Evolutionary conservation across 2,329 filamentous ascomycete species (phyloP).

Genomic region (Pseudogymnoascus sp.): DNA sequence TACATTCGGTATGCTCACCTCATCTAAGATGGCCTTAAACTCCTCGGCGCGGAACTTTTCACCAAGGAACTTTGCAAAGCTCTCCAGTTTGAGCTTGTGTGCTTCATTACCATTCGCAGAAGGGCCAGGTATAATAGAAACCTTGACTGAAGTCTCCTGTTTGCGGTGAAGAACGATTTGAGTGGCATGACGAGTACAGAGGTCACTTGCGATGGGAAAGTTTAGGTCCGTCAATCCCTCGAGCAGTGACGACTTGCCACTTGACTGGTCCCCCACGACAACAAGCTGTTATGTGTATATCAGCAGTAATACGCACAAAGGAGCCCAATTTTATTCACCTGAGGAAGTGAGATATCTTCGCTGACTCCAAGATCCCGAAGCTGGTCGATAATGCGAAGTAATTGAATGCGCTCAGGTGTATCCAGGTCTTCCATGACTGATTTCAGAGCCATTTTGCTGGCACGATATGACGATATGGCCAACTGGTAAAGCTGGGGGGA

Average conservation of each 20-base stretch:
- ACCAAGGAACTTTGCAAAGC: not conserved
- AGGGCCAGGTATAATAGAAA: constrained; percentile 11
- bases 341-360: constrained; percentile 18
- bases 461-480: not conserved
- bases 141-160: not conserved
- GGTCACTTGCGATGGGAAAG: constrained; percentile 32
- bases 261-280: constrained; percentile 34
- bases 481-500: not conserved
- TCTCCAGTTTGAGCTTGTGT: not conserved
- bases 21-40: constrained; percentile 1
- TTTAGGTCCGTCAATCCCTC: constrained; percentile 30
- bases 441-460: not conserved
- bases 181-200: constrained; percentile 38
- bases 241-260: constrained; percentile 30
- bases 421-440: not conserved
- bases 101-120: not conserved
- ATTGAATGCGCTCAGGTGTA: not conserved
- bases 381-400: constrained; percentile 16
- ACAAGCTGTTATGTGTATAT: constrained; percentile 32
- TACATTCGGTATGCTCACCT: not conserved
- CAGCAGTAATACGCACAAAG: not conserved
- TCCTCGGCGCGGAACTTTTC: not conserved
- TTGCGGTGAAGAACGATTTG: constrained; percentile 33
- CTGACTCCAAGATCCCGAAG: constrained; percentile 16
- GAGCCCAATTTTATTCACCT: not conserved